Conservation (phyloP, 306 rosid species). For the Carpinus viminea region DNA sequence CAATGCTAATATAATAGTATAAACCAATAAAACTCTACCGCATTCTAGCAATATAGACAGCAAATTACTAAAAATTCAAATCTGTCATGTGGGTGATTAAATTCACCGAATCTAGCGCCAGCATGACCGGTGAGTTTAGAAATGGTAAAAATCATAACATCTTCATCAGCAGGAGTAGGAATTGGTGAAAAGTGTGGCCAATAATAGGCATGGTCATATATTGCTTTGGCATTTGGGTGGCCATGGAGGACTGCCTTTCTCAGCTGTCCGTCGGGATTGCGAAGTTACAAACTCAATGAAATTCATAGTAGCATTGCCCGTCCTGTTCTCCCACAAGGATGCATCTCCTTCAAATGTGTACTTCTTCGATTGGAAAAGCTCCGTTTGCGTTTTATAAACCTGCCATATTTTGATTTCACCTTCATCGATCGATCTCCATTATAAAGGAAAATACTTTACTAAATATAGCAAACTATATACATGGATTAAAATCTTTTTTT, state of each 20-base stretch:
- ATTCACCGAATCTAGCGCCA: conserved; percentile 46
- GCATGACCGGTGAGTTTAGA: conserved; percentile 67
- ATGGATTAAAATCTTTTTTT: no score
- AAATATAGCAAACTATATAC: no score
- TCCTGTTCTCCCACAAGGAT: conserved; percentile 30
- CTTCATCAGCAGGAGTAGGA: conserved; percentile 49
- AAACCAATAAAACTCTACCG: no score
- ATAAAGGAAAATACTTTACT: no score
- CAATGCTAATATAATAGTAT: no score
- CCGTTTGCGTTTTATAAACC: conserved; percentile 41
- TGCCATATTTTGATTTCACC: conserved; percentile 1
- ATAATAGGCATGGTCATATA: conserved; percentile 47
- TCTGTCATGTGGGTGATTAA: no score
- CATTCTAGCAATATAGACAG: no score
- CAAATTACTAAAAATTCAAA: no score
- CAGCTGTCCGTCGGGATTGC: conserved; percentile 58
- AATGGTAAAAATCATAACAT: conserved; percentile 45
- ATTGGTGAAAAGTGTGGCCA: conserved; percentile 69
- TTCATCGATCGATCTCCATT: no score
- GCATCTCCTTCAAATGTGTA: conserved; percentile 46
- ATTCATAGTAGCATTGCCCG: background rate
- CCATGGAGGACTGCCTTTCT: conserved; percentile 31
- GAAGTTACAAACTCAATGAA: conserved; percentile 61
- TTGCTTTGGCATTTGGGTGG: conserved; percentile 28
- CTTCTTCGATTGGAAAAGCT: conserved; percentile 29